Percentiles rank a stretch among this genome's conserved stretches.
Evolutionary conservation across 352 stramenopile species (phyloP).

Genomic region (Globisporangium perplexum): DNA sequence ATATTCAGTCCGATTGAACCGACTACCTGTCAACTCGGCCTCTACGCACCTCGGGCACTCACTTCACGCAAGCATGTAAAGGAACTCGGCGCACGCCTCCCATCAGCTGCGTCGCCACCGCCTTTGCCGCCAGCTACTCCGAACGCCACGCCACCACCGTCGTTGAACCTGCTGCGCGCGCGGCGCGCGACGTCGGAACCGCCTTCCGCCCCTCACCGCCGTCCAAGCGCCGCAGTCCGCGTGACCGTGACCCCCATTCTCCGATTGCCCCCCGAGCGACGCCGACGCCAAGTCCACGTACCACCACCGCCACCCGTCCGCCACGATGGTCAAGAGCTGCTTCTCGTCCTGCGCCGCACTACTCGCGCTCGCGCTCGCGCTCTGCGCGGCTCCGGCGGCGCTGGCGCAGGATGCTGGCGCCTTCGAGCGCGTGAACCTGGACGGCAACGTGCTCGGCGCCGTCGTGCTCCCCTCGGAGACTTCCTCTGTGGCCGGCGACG

Average conservation of each 20-base stretch:
- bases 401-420: slow-evolving; percentile 1
- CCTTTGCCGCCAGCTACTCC: not conserved
- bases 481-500: not conserved
- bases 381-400: slow-evolving; percentile 2
- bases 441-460: slow-evolving; percentile 4
- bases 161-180: not conserved
- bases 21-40: not conserved
- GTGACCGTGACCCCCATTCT: not conserved
- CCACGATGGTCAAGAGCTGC: slow-evolving; percentile 8
- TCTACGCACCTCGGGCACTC: not conserved
- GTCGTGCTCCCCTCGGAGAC: not conserved
- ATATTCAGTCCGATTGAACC: not conserved
- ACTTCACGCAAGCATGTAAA: not conserved
- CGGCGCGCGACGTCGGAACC: not conserved
- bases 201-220: not conserved
- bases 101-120: not conserved
- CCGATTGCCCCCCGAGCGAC: not conserved
- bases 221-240: too few relatives aligned
- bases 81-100: not conserved
- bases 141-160: not conserved
- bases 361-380: slow-evolving; percentile 8
- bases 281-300: not conserved
- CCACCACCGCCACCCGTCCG: not conserved
- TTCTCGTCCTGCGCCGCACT: slow-evolving; percentile 6
- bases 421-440: slow-evolving; percentile 5